phyloP scores from a whole-genome alignment of 805 yeast species.

The Blastobotrys americana region DNA sequence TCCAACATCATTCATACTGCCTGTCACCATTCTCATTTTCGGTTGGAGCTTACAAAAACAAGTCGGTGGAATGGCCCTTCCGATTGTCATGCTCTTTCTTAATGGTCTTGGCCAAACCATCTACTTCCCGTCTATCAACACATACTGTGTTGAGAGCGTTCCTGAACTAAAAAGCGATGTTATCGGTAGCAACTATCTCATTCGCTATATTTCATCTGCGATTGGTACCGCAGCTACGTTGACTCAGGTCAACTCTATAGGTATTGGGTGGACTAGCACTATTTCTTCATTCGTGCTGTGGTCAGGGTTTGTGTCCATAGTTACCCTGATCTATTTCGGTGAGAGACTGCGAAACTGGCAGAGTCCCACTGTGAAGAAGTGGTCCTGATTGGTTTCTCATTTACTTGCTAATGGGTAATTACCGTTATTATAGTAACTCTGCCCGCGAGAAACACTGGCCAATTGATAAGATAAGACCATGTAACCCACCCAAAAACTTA shows the following conservation, averaged over 20 bases:
- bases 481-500: no score
- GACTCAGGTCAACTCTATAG: constrained; percentile 40
- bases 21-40: constrained; percentile 40
- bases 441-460: no score
- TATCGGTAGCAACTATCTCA: constrained; percentile 46
- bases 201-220: constrained; percentile 46
- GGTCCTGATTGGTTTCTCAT: no score
- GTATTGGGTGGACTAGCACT: constrained; percentile 52
- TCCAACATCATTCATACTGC: constrained; percentile 40
- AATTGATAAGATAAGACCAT: no score
- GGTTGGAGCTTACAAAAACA: constrained; percentile 47
- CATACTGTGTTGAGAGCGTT: constrained; percentile 53
- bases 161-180: constrained; percentile 51
- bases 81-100: constrained; percentile 43
- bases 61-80: constrained; percentile 50
- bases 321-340: constrained; percentile 36
- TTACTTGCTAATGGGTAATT: no score
- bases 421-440: no score
- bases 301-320: constrained; percentile 33
- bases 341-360: constrained; percentile 29
- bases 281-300: constrained; percentile 40
- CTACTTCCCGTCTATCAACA: constrained; percentile 45
- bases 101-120: constrained; percentile 47
- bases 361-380: neutral
- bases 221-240: constrained; percentile 45